Evolutionary conservation across 2,329 filamentous ascomycete genomes (phyloP), one percentile per base, ranked within the genome.

Genomic region (Fusarium pseudograminearum): DNA sequence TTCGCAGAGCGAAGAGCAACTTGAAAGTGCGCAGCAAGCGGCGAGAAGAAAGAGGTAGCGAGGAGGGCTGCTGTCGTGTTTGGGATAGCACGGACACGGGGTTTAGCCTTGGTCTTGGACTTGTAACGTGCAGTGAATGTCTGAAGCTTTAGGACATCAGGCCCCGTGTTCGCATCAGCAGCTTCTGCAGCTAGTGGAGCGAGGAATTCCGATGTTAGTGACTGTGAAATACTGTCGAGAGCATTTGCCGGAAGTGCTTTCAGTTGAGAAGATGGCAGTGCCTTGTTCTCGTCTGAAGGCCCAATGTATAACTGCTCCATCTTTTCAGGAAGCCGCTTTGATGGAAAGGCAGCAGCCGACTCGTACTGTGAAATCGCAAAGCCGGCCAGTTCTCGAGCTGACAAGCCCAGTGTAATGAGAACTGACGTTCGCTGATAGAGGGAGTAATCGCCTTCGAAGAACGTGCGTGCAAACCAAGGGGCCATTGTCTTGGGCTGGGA

Each of bases 371-470:
- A 87, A 10, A 83, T 81, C 47, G 91, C 89, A 69, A 92, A 89
- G 0, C 96, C 94, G 3, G 93, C 93, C 12, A 99, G 80, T 79
- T 98, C 94, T 61, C 95, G 88, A 4, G 93, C 93, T 31, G 91
- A 89, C 0, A 99, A 82, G 0, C 94, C 95, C 6, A 99, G 82
- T 0, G 93, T 90, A 22, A 93, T 91, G 54, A 99, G 89, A 38
- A 98, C 86, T 0, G 92, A 89, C 10, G 91, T 92, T 40, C 96
- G 87, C 77, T 98, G 95, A 0, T 90, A 88, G 38, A 98, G 83
- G 0, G 94, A 97, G 78, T 96, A 94, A 76, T 99, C 96, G 18
- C 94, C 94, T 42, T 93, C 91, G 77, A 98, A 98, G 77, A 96
- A 97, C 0, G 92, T 91, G 59, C 90, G 89, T 5, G 91, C 89